A percentile compares a stretch with the other conserved stretches of the same genome.
Evolutionary conservation across 352 stramenopile genomes (phyloP).

Genomic region (Pythium monospermum): DNA sequence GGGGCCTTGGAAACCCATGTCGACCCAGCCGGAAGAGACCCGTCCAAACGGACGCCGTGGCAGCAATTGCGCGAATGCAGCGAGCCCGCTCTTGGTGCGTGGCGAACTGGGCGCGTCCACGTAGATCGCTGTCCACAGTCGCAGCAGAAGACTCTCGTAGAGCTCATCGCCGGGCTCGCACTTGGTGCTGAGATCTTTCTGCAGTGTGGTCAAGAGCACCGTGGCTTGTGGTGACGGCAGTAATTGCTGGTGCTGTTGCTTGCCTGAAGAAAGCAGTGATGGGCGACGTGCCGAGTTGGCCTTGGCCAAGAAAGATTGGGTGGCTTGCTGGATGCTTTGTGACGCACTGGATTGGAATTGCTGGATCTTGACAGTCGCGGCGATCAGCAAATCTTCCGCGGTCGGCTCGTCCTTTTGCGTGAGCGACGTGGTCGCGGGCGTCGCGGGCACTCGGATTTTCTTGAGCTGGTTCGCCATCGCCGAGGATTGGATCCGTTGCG

Average conservation of each 20-base stretch:
- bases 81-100: slow-evolving; percentile 3
- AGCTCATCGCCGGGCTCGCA: slow-evolving; percentile 49
- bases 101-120: slow-evolving; percentile 20
- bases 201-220: slow-evolving; percentile 44
- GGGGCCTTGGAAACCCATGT: slow-evolving; percentile 70
- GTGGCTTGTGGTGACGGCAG: slow-evolving; percentile 34
- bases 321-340: slow-evolving; percentile 29
- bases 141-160: slow-evolving; percentile 56
- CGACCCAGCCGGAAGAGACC: slow-evolving; percentile 53
- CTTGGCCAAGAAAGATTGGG: slow-evolving; percentile 31
- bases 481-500: slow-evolving; percentile 20
- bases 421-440: slow-evolving; percentile 38
- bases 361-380: slow-evolving; percentile 49
- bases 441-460: slow-evolving; percentile 38
- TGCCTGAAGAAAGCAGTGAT: slow-evolving; percentile 1
- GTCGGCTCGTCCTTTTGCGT: slow-evolving; percentile 56
- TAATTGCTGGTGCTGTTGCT: background rate
- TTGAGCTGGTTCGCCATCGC: slow-evolving; percentile 37
- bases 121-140: slow-evolving; percentile 64
- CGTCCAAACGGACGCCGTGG: slow-evolving; percentile 32
- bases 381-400: slow-evolving; percentile 53
- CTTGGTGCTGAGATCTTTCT: slow-evolving; percentile 61
- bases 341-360: slow-evolving; percentile 34
- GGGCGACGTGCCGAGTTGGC: slow-evolving; percentile 4
- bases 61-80: background rate